Conservation (phyloP, 1,284 basidiomycete genomes). For the Hypsizygus ulmarius region DNA sequence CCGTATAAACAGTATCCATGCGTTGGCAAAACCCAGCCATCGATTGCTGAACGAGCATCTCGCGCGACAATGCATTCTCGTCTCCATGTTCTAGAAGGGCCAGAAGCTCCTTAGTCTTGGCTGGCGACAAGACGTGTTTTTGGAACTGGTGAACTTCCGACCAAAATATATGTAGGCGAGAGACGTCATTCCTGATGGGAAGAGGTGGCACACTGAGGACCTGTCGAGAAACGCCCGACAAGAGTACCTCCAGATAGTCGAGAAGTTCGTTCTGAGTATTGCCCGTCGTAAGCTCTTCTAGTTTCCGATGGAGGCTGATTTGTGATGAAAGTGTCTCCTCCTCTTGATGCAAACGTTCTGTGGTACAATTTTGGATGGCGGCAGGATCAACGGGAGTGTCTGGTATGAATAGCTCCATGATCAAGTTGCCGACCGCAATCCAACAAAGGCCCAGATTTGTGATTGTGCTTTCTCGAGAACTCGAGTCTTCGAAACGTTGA, state of each 20-base stretch:
- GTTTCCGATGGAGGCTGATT: conserved; percentile 52
- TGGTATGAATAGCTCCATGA: conserved; percentile 81
- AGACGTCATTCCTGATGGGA: conserved; percentile 46
- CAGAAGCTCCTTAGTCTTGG: conserved; percentile 46
- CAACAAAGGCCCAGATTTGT: conserved; percentile 55
- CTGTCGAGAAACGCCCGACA: conserved; percentile 32
- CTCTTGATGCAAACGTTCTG: conserved; percentile 50
- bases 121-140: conserved; percentile 46
- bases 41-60: conserved; percentile 65
- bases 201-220: conserved; percentile 25
- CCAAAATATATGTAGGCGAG: conserved; percentile 76
- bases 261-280: conserved; percentile 52
- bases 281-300: conserved; percentile 66
- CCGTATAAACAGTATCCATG: conserved; percentile 52
- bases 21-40: conserved; percentile 63
- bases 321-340: conserved; percentile 48
- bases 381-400: conserved; percentile 88
- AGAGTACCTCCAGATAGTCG: conserved; percentile 40
- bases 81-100: conserved; percentile 34
- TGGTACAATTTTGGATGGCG: conserved; percentile 58
- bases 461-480: conserved; percentile 8
- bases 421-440: conserved; percentile 59
- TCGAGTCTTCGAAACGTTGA: conserved; percentile 12
- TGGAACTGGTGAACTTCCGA: conserved; percentile 76
- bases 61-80: conserved; percentile 42